Evolutionary conservation across 1,284 basidiomycete genomes (phyloP).

Genomic region (Mycena citricolor): DNA sequence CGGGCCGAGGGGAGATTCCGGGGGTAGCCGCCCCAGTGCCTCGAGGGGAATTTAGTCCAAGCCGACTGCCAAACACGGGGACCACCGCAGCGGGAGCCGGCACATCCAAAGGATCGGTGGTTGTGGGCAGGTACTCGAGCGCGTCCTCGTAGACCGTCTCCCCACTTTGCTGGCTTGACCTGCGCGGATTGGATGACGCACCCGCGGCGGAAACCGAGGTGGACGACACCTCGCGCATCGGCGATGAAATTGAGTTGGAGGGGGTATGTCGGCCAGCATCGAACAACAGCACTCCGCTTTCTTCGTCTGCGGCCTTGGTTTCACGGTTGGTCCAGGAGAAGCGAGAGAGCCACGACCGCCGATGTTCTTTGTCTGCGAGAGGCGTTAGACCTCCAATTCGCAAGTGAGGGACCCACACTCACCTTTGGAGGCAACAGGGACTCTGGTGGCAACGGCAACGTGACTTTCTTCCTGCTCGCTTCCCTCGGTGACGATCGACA

Average conservation of each 20-base stretch:
- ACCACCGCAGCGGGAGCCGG: conserved; percentile 17
- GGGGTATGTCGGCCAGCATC: conserved; percentile 14
- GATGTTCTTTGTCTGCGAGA: conserved; percentile 1
- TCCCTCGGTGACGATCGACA: no score
- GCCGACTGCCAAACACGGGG: no score
- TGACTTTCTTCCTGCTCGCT: conserved; percentile 16
- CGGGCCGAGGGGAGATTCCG: no score
- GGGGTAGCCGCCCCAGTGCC: no score
- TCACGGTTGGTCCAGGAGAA: conserved; percentile 23
- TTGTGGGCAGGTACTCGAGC: conserved; percentile 9
- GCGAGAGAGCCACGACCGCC: conserved; percentile 22
- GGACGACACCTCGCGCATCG: conserved; percentile 19
- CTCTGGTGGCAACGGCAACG: conserved; percentile 15
- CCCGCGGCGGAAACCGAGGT: background rate
- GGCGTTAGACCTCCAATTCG: no score
- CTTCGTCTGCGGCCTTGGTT: conserved; percentile 9
- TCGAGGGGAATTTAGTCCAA: no score
- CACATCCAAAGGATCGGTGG: conserved; percentile 13
- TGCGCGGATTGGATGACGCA: conserved; percentile 9
- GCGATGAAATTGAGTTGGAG: conserved; percentile 1
- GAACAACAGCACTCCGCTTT: conserved; percentile 11
- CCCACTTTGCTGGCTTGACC: conserved; percentile 17
- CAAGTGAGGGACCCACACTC: no score
- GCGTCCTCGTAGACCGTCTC: conserved; percentile 23
- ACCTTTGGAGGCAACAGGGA: no score